Evolutionary conservation across 495 filamentous ascomycete genomes (phyloP), one percentile per base, ranked within the genome.

Genomic region (Aspergillus mulundensis): DNA sequence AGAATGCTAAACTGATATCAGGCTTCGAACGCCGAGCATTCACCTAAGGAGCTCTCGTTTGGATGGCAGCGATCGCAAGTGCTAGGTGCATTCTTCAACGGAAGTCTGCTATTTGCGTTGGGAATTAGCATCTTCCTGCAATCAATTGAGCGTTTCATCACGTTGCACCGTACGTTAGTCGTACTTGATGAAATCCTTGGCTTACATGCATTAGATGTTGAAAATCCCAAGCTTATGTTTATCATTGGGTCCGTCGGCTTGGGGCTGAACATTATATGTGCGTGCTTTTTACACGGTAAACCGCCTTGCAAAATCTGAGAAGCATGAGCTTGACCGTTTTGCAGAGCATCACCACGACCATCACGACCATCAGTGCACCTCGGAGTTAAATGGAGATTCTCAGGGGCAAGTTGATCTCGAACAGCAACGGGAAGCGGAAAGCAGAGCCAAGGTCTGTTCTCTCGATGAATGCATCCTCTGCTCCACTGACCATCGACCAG

Each of bases 81-180:
- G 7, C 79, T 96, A 3, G 91, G 91, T 53, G 91, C 91, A 15
- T 85, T 95, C 58, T 87, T 95, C 74, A 97, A 96, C 63, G 91
- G 92, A 53, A 89, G 95, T 11, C 91, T 97, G 65, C 75, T 97
- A 28, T 84, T 96, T 52, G 90, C 86, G 0, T 79, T 97, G n/a
- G 95, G 91, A 65, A 77, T 96, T n/a, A 89, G 89, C 19, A 91
- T 97, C 61, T 88, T 96, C 59, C 80, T 97, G 45, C 92, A 97
- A 69, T 90, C 92, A 8, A 76, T 96, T 28, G 86, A 90, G 53
- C 84, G 92, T 21, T 88, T 96, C 62, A 74, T 96, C 25, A 62
- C 70, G 5, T 43, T 79, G 7, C 64, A 79, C 42, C 51, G 76
- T 80, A 5, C 23, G 61, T 53, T 10, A 19, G n/a, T 15, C 8